Conservation (phyloP, 2,329 filamentous ascomycete genomes). For the Fusarium clavum region DNA sequence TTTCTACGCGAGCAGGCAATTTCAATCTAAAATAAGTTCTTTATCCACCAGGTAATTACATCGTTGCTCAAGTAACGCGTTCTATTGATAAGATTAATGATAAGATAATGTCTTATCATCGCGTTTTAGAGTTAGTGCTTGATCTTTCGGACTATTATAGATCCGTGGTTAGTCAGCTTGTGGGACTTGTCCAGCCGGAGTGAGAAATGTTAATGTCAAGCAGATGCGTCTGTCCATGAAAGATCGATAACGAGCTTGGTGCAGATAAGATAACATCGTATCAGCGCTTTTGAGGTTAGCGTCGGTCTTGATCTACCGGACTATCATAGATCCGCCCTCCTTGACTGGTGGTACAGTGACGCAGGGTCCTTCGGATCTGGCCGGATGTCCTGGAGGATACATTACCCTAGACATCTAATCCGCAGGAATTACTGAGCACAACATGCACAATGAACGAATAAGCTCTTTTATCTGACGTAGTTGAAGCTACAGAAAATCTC, state of each 20-base stretch:
- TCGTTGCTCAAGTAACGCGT: neutral
- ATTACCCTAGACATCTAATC: neutral
- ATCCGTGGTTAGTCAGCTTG: neutral
- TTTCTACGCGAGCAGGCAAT: neutral
- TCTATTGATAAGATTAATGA: neutral
- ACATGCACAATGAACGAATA: neutral
- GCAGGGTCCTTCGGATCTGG: neutral
- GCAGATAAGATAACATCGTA: neutral
- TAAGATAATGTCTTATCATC: neutral
- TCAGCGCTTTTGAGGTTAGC: neutral
- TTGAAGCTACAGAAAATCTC: neutral
- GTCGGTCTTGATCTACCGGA: rapidly evolving
- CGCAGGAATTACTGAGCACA: neutral
- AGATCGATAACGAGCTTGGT: neutral
- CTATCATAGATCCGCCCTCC: neutral
- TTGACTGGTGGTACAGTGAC: neutral
- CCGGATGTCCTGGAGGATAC: neutral
- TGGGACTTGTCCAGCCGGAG: neutral
- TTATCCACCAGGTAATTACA: no score
- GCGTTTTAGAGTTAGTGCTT: neutral
- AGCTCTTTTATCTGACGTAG: neutral
- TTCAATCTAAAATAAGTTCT: neutral
- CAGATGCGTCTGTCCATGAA: neutral
- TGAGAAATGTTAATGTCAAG: neutral
- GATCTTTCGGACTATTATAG: neutral